Evolutionary conservation across 164 flowering plant species (phyloP), one percentile per base, ranked within the genome.

Genomic region (Malania oleifera): DNA sequence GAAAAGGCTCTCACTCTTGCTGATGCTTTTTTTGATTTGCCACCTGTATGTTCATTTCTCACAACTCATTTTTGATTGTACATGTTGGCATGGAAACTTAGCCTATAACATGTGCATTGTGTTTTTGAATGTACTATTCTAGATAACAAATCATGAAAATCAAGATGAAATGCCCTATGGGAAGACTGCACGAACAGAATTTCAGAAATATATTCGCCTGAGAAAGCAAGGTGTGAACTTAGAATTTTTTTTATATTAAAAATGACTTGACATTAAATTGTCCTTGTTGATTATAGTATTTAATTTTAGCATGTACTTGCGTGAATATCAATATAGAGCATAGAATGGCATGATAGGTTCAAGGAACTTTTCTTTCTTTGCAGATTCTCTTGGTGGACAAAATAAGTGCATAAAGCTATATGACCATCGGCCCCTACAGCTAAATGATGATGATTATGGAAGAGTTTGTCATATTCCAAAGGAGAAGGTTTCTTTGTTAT

Each of bases 11-110:
- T 95, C 7, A 44, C 72, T 5, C 74, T 95, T 6, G 63, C 56
- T 0, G 95, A 90, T 78, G 95, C 93, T 2, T 80, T 95, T n/a
- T 83, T 82, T 17, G 96, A 95, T 29, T 78, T 90, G 13, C 99
- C 99, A 8, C 34, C 66, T 7, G 98, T 89, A 80, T 19, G 75
- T 56, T 9, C 13, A 17, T 26, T 19, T 3, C 7, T 27, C 18
- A 6, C 22, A 4, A 5, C 13, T 2, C 41, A 38, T 38, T 38
- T 11, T 7, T 38, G 13, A 38, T n/a, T n/a, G n/a, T n/a, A n/a
- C n/a, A n/a, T n/a, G n/a, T n/a, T n/a, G n/a, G n/a, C n/a, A n/a
- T n/a, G n/a, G n/a, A n/a, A n/a, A n/a, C n/a, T n/a, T n/a, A n/a
- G n/a, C n/a, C n/a, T n/a, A n/a, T n/a, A n/a, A n/a, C n/a, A n/a